Conservation (phyloP, 1,284 basidiomycete genomes). For the Trichosporon sp. region DNA sequence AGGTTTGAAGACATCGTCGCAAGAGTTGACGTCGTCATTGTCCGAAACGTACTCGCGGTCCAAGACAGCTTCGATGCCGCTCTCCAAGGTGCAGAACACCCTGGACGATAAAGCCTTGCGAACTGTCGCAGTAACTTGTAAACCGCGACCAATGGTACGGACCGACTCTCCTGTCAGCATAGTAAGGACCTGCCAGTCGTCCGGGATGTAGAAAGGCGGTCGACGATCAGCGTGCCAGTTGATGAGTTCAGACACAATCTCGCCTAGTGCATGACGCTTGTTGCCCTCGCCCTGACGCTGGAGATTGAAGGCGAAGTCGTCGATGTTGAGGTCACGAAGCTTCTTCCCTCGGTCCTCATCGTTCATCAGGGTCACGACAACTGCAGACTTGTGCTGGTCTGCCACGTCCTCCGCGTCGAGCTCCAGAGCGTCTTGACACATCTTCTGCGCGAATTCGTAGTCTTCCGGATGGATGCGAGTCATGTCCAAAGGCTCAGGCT, state of each 20-base stretch:
- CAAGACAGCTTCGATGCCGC: constrained; percentile 83
- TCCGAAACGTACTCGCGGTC: constrained; percentile 60
- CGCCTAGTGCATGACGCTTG: constrained; percentile 80
- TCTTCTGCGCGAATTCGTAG: constrained; percentile 95
- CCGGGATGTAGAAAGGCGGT: constrained; percentile 61
- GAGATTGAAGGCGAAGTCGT: constrained; percentile 93
- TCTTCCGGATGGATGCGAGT: constrained; percentile 98
- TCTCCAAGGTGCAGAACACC: constrained; percentile 60
- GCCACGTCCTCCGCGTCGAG: constrained; percentile 90
- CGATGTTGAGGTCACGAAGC: constrained; percentile 84
- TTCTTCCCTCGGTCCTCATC: constrained; percentile 74
- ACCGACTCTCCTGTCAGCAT: constrained; percentile 93
- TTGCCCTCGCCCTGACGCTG: constrained; percentile 65
- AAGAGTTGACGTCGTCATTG: constrained; percentile 44
- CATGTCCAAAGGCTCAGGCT: constrained; percentile 84
- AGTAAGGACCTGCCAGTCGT: constrained; percentile 75
- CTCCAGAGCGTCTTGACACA: constrained; percentile 95
- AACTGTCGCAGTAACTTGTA: constrained; percentile 76
- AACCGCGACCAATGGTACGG: constrained; percentile 68
- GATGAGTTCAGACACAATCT: constrained; percentile 85
- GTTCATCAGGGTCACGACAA: constrained; percentile 81
- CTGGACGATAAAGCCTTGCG: constrained; percentile 30
- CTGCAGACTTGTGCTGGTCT: constrained; percentile 75
- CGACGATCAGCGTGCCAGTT: constrained; percentile 78
- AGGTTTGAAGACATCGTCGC: constrained; percentile 56